Conservation (phyloP, 371 early-diverging fungal genomes). For the Parasitella parasitica region DNA sequence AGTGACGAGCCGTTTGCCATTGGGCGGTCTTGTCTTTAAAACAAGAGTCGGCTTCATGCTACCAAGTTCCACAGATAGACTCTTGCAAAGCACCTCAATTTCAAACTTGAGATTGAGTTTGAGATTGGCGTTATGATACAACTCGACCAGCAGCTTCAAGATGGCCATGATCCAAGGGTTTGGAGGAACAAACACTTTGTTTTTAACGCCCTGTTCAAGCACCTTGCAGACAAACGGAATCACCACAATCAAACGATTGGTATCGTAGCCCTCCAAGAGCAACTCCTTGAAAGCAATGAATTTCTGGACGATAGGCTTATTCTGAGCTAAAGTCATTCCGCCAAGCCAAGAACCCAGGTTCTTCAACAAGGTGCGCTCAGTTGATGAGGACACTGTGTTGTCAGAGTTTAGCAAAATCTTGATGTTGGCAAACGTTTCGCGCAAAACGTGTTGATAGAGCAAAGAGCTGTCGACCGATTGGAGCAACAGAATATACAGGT, state of each 20-base stretch:
- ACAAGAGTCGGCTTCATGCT: slow-evolving; percentile 63
- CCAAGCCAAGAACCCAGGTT: slow-evolving; percentile 98
- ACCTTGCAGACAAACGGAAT: slow-evolving; percentile 99
- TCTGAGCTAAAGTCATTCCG: slow-evolving; percentile 90
- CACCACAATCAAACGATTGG: slow-evolving; percentile 86
- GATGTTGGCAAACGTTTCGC: slow-evolving; percentile 89
- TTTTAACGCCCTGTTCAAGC: slow-evolving; percentile 81
- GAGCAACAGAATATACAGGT: slow-evolving; percentile 80
- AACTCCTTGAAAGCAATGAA: slow-evolving; percentile 92
- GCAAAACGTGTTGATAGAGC: slow-evolving; percentile 73
- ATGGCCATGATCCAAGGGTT: slow-evolving; percentile 98
- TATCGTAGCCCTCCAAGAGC: slow-evolving; percentile 88
- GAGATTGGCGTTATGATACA: slow-evolving; percentile 90
- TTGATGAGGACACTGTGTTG: slow-evolving; percentile 86
- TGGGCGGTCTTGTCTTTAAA: slow-evolving; percentile 67
- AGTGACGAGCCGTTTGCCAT: not conserved
- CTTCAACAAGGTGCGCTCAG: slow-evolving; percentile 87
- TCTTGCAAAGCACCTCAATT: slow-evolving; percentile 96
- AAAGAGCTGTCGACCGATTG: slow-evolving; percentile 64
- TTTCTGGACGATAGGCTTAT: slow-evolving; percentile 92
- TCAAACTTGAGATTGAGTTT: slow-evolving; percentile 96
- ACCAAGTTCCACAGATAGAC: slow-evolving; percentile 78
- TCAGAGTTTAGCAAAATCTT: slow-evolving; percentile 88
- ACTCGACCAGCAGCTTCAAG: slow-evolving; percentile 84
- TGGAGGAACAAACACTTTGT: slow-evolving; percentile 90